A percentile compares a stretch with the other conserved stretches of the same genome.
These are phyloP conservation scores for Heracleum sosnowskyi DNA, from an alignment of 129 eudicot genomes.

Conservation along the genomic window DNA sequence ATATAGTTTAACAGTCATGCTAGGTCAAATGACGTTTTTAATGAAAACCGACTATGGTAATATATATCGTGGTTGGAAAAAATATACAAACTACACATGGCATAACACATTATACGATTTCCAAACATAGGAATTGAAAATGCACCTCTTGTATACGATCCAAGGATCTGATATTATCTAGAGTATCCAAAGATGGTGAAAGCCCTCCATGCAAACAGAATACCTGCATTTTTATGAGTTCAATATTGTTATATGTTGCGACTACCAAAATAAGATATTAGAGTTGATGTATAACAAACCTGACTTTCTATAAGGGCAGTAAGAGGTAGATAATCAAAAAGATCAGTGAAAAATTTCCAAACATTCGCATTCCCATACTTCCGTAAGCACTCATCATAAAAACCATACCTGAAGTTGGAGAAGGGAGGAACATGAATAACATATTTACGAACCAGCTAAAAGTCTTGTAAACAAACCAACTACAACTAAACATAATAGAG, in stretches of 20 bases:
- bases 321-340: constrained; percentile 74
- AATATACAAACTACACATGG: background rate
- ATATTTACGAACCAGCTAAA: background rate
- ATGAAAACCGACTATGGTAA: background rate
- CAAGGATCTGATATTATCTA: constrained; percentile 81
- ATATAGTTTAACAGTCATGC: background rate
- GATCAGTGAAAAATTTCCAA: constrained; percentile 80
- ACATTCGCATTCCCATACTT: constrained; percentile 80
- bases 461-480: background rate
- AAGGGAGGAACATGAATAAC: constrained; percentile 1
- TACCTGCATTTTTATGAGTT: constrained; percentile 28
- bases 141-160: constrained; percentile 87
- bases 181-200: constrained; percentile 82
- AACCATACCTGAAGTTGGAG: constrained; percentile 60
- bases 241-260: background rate
- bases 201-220: constrained; percentile 96
- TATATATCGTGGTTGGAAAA: background rate
- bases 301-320: constrained; percentile 86
- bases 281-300: constrained; percentile 27
- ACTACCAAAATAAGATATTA: background rate
- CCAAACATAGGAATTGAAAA: background rate
- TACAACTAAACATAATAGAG: background rate
- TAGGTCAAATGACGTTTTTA: background rate
- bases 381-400: constrained; percentile 78
- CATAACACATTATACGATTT: background rate